These are phyloP conservation scores for Suillus alpinus DNA, from an alignment of 768 basidiomycete species.

Conservation along the genomic window DNA sequence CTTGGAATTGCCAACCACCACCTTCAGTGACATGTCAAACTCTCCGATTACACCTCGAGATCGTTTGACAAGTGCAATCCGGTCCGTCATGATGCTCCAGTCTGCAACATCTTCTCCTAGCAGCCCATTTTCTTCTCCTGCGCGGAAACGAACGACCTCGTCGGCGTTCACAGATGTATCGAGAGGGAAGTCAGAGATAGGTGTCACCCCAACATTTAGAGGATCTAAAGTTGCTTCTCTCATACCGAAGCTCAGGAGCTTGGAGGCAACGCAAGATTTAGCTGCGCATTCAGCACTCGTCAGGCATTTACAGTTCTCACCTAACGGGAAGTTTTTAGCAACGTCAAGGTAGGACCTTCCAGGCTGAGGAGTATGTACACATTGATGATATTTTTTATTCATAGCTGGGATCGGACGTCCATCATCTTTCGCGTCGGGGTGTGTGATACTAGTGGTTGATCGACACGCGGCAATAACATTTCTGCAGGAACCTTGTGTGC, in stretches of 20 bases:
- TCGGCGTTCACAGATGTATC: conserved; percentile 19
- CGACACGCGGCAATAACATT: neutral
- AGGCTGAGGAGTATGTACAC: neutral
- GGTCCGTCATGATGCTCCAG: conserved; percentile 37
- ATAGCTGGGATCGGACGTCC: conserved; percentile 70
- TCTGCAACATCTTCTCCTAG: conserved; percentile 15
- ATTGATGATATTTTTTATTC: neutral
- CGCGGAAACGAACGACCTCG: conserved; percentile 36
- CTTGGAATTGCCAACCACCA: neutral
- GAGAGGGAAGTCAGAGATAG: neutral
- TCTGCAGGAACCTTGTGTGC: conserved; percentile 53
- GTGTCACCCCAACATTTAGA: conserved; percentile 31
- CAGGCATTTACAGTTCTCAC: conserved; percentile 72
- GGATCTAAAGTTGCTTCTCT: conserved; percentile 55
- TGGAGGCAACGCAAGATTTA: conserved; percentile 58
- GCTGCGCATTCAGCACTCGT: conserved; percentile 68
- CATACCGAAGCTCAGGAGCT: conserved; percentile 50
- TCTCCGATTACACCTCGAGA: conserved; percentile 8
- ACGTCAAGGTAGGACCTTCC: conserved; percentile 54
- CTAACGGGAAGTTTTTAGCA: conserved; percentile 70
- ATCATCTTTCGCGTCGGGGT: conserved; percentile 66
- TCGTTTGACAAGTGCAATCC: conserved; percentile 36
- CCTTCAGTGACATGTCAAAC: neutral
- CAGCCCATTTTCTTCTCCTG: conserved; percentile 15
- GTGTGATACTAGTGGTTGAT: conserved; percentile 17